Percentiles rank a stretch among this genome's conserved stretches.
Conservation (phyloP, 306 rosid species). For the Elaeagnus macrophylla region DNA sequence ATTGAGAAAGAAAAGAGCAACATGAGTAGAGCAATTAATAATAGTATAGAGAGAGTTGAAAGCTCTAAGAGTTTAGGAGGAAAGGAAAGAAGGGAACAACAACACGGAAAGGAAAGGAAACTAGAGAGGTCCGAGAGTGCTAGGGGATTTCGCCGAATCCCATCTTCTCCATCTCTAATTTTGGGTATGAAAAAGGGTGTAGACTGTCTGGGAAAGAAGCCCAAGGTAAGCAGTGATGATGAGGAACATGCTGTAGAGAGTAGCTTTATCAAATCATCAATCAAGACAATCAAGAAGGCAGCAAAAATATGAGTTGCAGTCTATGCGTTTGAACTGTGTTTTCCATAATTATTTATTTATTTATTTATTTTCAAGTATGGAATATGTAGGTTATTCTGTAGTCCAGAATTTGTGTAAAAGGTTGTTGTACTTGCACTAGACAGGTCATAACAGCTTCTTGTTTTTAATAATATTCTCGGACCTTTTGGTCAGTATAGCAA, state of each 20-base stretch:
- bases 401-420: slow-evolving; percentile 35
- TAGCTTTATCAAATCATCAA: slow-evolving; percentile 53
- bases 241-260: slow-evolving; percentile 27
- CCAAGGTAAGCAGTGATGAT: slow-evolving; percentile 36
- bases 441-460: slow-evolving; percentile 41
- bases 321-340: not conserved
- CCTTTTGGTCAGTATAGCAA: too few species aligned
- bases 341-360: slow-evolving; percentile 7
- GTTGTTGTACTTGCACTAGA: slow-evolving; percentile 15
- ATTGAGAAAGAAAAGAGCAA: slow-evolving; percentile 20
- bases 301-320: slow-evolving; percentile 33
- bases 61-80: slow-evolving; percentile 33
- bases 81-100: slow-evolving; percentile 36
- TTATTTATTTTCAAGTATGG: slow-evolving; percentile 1
- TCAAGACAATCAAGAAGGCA: slow-evolving; percentile 63
- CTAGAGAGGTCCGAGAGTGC: slow-evolving; percentile 74
- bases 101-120: slow-evolving; percentile 39
- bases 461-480: slow-evolving; percentile 4
- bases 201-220: slow-evolving; percentile 65
- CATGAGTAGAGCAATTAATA: slow-evolving; percentile 25
- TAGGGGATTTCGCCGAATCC: slow-evolving; percentile 57
- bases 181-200: slow-evolving; percentile 65
- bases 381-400: slow-evolving; percentile 8
- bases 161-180: slow-evolving; percentile 81
- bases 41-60: slow-evolving; percentile 24